Percentiles rank a stretch among this genome's conserved stretches.
Conservation (phyloP, 2,329 filamentous ascomycete genomes). For the Alternaria incomplexa region DNA sequence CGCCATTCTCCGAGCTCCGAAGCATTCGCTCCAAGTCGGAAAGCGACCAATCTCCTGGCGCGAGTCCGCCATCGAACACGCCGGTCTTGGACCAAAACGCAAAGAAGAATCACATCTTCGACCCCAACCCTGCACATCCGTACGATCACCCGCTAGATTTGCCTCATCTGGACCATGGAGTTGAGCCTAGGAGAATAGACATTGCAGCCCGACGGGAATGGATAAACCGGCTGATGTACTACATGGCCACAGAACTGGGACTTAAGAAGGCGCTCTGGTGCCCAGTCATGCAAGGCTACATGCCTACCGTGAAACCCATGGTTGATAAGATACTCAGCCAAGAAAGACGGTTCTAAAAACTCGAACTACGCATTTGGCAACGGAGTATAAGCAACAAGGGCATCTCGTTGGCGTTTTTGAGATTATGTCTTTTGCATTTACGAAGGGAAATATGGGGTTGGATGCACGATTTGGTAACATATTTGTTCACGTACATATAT, state of each 20-base stretch:
- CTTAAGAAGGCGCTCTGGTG: conserved; percentile 38
- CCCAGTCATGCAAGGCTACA: conserved; percentile 26
- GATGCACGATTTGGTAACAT: neutral
- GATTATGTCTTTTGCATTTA: neutral
- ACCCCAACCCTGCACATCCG: conserved; percentile 25
- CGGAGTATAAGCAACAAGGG: neutral
- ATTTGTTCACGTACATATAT: neutral
- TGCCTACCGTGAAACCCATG: conserved; percentile 17
- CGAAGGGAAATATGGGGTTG: neutral
- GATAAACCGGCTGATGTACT: conserved; percentile 36
- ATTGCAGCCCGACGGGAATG: conserved; percentile 30
- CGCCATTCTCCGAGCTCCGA: conserved; percentile 6
- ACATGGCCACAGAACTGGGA: conserved; percentile 29
- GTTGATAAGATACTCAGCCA: conserved; percentile 21
- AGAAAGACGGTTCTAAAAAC: neutral
- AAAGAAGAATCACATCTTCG: conserved; percentile 25
- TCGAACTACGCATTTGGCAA: neutral
- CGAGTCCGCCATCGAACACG: neutral
- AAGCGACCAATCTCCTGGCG: neutral
- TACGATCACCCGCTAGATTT: conserved; percentile 21
- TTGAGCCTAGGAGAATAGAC: conserved; percentile 24
- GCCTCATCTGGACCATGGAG: conserved; percentile 9
- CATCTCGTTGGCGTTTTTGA: conserved; percentile 2
- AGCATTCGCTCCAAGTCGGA: neutral
- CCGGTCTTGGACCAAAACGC: neutral